Evolutionary conservation across 495 filamentous ascomycete species (phyloP), one percentile per base, ranked within the genome.

Genomic region (Penicillium bovifimosum): DNA sequence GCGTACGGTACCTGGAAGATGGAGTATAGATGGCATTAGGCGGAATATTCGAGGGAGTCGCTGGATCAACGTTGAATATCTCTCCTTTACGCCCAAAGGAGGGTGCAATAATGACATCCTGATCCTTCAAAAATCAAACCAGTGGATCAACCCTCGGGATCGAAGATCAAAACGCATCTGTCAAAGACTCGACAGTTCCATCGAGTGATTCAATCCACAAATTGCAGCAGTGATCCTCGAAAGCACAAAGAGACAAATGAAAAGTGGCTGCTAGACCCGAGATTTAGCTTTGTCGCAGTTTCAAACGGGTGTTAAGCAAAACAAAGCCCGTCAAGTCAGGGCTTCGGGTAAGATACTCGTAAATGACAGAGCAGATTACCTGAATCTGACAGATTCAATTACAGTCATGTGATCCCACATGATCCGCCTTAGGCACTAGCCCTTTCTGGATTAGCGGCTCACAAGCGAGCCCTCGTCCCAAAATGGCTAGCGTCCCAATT

Each of bases 391-490:
- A 9, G 31, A 18, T 4, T 4, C 20, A 24, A 3, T n/a, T 1
- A 11, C 3, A 10, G 29, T 58, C 59, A 62, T 29, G 52, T 62
- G 59, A 58, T 1, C 34, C 11, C 33, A 54, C 53, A 50, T 61
- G 49, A 49, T 65, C 52, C 55, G 9, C 41, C 6, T 1, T 11
- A 14, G 3, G 11, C 0, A 7, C 38, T 39, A 48, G 20, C 50
- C 58, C 7, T n/a, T 20, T 48, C 45, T 0, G 18, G 58, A 27
- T 36, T 72, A 71, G 68, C 38, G 47, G 36, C 9, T 3, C 29
- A 55, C 62, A 71, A 72, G 71, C 69, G 69, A 74, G 69, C 66
- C 67, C 68, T 68, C 48, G 24, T 33, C 63, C 63, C 28, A 54
- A 62, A 7, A 2, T 1, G 67, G 65, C 46, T 75, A 75, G 71